These are phyloP conservation scores for Chaetoscypha palmicola DNA, from an alignment of 2,329 filamentous ascomycete species.

Conservation along the genomic window DNA sequence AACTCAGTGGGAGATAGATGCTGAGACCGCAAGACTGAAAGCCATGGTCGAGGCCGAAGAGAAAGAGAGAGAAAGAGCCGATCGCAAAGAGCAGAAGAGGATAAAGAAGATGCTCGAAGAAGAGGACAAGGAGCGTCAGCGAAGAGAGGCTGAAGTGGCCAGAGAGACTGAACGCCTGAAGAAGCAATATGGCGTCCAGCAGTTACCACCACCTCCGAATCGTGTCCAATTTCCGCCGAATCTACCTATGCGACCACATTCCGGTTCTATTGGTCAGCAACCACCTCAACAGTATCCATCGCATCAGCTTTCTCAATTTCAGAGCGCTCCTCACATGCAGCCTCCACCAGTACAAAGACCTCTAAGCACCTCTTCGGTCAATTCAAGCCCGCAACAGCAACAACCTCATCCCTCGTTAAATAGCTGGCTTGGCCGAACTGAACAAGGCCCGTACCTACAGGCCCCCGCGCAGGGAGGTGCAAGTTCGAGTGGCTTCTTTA, in stretches of 20 bases:
- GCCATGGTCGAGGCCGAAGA: conserved; percentile 39
- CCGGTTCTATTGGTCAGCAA: conserved; percentile 1
- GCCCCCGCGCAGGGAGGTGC: conserved; percentile 27
- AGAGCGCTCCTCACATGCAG: conserved; percentile 24
- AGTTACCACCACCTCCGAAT: conserved; percentile 13
- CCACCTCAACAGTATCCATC: not conserved
- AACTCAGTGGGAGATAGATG: conserved; percentile 49
- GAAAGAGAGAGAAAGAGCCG: conserved; percentile 46
- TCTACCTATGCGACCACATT: conserved; percentile 1
- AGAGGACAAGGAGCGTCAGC: conserved; percentile 55
- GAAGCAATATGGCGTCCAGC: conserved; percentile 51
- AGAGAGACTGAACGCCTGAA: conserved; percentile 77
- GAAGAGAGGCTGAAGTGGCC: conserved; percentile 55
- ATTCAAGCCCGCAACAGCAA: not conserved
- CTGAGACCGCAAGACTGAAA: conserved; percentile 69
- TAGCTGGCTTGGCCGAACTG: conserved; percentile 2
- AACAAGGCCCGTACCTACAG: conserved; percentile 25
- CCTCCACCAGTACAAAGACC: conserved; percentile 25
- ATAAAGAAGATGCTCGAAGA: conserved; percentile 59
- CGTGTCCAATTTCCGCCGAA: conserved; percentile 12
- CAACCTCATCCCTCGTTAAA: conserved; percentile 1
- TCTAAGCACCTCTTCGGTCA: conserved; percentile 19
- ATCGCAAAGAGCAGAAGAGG: conserved; percentile 49
- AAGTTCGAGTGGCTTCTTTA: conserved; percentile 40
- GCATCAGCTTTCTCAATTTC: conserved; percentile 18